Conservation (phyloP, 179 eudicot genomes). For the Beta corolliflora region DNA sequence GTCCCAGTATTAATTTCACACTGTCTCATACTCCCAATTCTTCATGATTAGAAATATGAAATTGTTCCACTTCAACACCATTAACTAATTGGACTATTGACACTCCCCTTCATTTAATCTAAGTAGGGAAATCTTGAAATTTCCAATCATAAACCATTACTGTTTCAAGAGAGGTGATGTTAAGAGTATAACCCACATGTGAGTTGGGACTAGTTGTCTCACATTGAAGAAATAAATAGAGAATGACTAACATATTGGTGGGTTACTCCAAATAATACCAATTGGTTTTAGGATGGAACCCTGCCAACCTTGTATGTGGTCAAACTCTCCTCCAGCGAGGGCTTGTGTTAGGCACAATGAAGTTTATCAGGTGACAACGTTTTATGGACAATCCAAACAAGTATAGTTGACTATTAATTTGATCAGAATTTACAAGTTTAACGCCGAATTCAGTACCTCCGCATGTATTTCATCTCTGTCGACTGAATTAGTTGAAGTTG, state of each 20-base stretch:
- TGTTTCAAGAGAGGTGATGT: neutral
- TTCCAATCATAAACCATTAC: neutral
- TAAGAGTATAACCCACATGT: too few species aligned
- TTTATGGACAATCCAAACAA: neutral
- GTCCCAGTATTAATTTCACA: neutral
- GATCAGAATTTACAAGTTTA: neutral
- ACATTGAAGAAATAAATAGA: too few species aligned
- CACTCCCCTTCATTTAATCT: neutral
- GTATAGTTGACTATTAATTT: neutral
- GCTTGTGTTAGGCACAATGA: too few species aligned
- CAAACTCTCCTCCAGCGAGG: too few species aligned
- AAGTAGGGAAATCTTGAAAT: neutral
- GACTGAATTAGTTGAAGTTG: constrained; percentile 48
- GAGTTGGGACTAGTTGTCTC: too few species aligned
- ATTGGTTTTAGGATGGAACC: too few species aligned
- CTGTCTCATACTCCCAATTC: neutral
- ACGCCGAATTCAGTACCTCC: constrained; percentile 46
- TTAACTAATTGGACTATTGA: neutral
- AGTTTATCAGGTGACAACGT: neutral
- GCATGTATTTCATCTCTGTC: constrained; percentile 69
- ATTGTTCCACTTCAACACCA: neutral
- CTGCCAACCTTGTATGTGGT: too few species aligned
- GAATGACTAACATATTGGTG: too few species aligned
- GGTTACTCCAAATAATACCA: too few species aligned
- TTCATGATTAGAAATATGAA: neutral